Evolutionary conservation across 345 rosid species (phyloP).

Genomic region (Arabidopsis suecica): DNA sequence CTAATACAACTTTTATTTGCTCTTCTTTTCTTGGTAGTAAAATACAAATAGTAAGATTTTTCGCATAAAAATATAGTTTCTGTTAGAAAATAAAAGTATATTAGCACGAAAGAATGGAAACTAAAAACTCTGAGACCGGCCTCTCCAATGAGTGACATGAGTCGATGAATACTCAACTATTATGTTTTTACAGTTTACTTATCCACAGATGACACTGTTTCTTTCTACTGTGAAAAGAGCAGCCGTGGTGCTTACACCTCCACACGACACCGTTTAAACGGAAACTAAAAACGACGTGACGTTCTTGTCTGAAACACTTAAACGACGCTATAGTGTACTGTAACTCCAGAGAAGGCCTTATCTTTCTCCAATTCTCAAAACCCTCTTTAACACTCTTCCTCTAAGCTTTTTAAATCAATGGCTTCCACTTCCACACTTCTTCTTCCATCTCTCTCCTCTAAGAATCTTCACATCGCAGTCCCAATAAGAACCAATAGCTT

Average conservation of each 20-base stretch:
- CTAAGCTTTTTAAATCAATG: constrained; percentile 22
- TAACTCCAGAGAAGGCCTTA: constrained; percentile 22
- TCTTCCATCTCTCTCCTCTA: constrained; percentile 31
- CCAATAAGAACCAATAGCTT: constrained; percentile 9
- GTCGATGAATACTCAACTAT: too few species aligned
- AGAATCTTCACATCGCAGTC: not conserved
- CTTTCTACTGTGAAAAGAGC: not conserved
- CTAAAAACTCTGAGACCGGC: too few species aligned
- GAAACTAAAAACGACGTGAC: not conserved
- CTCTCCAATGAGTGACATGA: too few species aligned
- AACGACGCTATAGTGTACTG: not conserved
- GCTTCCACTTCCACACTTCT: constrained; percentile 33
- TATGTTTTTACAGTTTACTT: too few species aligned
- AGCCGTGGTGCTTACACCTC: too few species aligned
- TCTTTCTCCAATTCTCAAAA: constrained; percentile 7
- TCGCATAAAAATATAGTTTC: too few species aligned
- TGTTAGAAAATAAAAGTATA: too few species aligned
- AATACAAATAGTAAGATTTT: too few species aligned
- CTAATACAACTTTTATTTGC: not conserved
- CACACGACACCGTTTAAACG: not conserved
- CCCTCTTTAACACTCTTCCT: not conserved
- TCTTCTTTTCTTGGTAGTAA: not conserved
- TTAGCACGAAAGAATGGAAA: too few species aligned
- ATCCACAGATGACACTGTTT: too few species aligned
- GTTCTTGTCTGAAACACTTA: not conserved